Evolutionary conservation across 2,329 filamentous ascomycete species (phyloP), one percentile per base, ranked within the genome.

Genomic region (Alternaria arborescens): DNA sequence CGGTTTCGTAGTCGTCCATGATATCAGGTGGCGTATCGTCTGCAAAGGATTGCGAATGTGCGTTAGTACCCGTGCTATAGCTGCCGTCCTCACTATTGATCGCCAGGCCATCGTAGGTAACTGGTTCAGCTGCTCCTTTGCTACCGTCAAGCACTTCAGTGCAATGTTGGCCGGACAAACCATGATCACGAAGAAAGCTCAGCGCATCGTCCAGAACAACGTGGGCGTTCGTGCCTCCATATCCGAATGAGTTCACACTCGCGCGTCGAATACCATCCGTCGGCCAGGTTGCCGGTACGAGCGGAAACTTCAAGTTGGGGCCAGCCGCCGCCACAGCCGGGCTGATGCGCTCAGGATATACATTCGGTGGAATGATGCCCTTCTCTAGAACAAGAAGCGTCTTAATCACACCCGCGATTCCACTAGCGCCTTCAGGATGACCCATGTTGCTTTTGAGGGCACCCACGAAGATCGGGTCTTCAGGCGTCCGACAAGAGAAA

Each of bases 371-470:
- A 5, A 60, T 72, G 1, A 65, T 66, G 1, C 69, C 68, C 32
- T 79, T 66, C 58, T 81, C 76, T 2, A 84, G 61, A 1, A 78
- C 74, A 18, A 82, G 61, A 0, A 75, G 69, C 6, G 77, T 71
- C 41, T 81, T 81, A 24, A 81, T 69, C 10, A 82, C 32, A 11
- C 73, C 72, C 3, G 75, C 73, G 0, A 81, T 60, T 10, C 78
- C 79, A 14, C 73, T 73, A 3, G 76, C 74, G 7, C 74, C 78
- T 69, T 82, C 78, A 0, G 74, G 71, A 55, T 82, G 81, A 1
- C 81, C 80, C 47, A 73, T 58, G n/a, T 71, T 74, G 18, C 68
- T 62, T 48, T 75, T 75, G 6, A 74, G 46, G 1, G 66, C 65
- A 2, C 71, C 72, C 28, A 67, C 52, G 11, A 43, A 59, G 4